phyloP scores from a whole-genome alignment of 2,329 filamentous ascomycete genomes.

The Colletotrichum gigasporum region DNA sequence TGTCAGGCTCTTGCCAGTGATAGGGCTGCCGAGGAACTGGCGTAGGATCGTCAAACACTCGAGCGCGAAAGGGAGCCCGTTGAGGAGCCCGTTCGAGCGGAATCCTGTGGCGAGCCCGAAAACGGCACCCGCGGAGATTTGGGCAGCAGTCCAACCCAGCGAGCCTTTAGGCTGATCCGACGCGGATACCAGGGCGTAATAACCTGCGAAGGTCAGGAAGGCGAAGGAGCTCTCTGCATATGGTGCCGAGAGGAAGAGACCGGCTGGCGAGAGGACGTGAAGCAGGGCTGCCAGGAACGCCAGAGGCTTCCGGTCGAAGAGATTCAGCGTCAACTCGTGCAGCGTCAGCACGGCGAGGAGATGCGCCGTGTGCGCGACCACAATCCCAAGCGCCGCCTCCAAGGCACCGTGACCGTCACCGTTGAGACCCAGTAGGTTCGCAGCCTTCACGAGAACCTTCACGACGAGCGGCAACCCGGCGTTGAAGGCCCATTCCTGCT shows the following conservation, averaged over 20 bases:
- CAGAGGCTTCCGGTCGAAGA: slow-evolving; percentile 63
- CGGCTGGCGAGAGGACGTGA: slow-evolving; percentile 87
- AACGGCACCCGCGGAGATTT: slow-evolving; percentile 70
- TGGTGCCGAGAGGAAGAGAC: slow-evolving; percentile 87
- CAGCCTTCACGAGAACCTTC: slow-evolving; percentile 42
- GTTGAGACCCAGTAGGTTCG: slow-evolving; percentile 37
- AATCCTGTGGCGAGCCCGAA: slow-evolving; percentile 80
- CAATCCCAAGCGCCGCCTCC: slow-evolving; percentile 67
- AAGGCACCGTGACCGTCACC: slow-evolving; percentile 33
- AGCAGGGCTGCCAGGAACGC: slow-evolving; percentile 76
- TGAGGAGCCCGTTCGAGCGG: slow-evolving; percentile 87
- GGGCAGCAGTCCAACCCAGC: slow-evolving; percentile 53
- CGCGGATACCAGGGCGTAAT: slow-evolving; percentile 71
- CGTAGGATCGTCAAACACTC: slow-evolving; percentile 59
- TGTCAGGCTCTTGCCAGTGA: slow-evolving; percentile 39
- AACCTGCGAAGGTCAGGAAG: slow-evolving; percentile 78
- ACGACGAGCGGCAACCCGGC: slow-evolving; percentile 55
- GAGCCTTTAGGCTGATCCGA: slow-evolving; percentile 46
- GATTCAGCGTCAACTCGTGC: slow-evolving; percentile 68
- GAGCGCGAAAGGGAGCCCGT: slow-evolving; percentile 78
- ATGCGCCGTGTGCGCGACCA: slow-evolving; percentile 79
- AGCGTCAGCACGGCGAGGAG: slow-evolving; percentile 78
- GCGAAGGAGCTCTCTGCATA: slow-evolving; percentile 86
- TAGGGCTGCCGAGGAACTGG: slow-evolving; percentile 48
- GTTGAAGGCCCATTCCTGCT: slow-evolving; percentile 90